phyloP scores from a whole-genome alignment of 2,329 filamentous ascomycete genomes.

The Calonectria fujianensis region DNA sequence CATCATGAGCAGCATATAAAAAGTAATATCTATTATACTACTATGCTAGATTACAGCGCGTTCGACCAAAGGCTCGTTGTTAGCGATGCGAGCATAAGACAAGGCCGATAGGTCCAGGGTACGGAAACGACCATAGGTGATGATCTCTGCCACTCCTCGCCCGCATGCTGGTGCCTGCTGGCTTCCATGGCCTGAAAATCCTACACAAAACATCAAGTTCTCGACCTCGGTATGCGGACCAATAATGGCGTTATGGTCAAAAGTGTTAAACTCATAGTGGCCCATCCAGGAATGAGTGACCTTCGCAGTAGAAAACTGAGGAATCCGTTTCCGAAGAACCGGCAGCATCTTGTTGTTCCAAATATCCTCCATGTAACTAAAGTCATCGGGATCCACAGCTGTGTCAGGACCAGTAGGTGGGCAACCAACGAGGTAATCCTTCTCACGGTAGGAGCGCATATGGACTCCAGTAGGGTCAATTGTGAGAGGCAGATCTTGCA shows the following conservation, averaged over 20 bases:
- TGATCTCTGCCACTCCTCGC: slow-evolving; percentile 36
- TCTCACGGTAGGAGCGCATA: slow-evolving; percentile 37
- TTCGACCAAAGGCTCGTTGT: slow-evolving; percentile 35
- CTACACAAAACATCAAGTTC: slow-evolving; percentile 31
- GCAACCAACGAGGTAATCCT: slow-evolving; percentile 38
- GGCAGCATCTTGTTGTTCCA: slow-evolving; percentile 42
- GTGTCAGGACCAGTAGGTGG: slow-evolving; percentile 31
- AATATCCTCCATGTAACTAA: slow-evolving; percentile 36
- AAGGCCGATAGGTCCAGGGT: slow-evolving; percentile 36
- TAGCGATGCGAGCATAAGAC: slow-evolving; percentile 31
- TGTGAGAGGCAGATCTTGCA: slow-evolving; percentile 36
- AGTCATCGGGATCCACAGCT: slow-evolving; percentile 30
- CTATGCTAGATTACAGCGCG: slow-evolving; percentile 38
- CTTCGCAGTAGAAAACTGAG: slow-evolving; percentile 35
- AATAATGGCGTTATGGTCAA: slow-evolving; percentile 41
- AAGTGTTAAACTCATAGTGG: slow-evolving; percentile 41
- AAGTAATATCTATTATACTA: no score
- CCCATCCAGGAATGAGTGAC: slow-evolving; percentile 42
- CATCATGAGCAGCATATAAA: not conserved
- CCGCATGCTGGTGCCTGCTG: slow-evolving; percentile 41
- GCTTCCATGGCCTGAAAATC: slow-evolving; percentile 39
- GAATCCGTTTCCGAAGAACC: slow-evolving; percentile 36
- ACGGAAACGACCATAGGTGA: slow-evolving; percentile 34
- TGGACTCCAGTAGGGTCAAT: slow-evolving; percentile 41
- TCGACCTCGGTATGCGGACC: slow-evolving; percentile 31